Conservation (phyloP, 2,329 filamentous ascomycete species). For the Fusarium denticulatum region DNA sequence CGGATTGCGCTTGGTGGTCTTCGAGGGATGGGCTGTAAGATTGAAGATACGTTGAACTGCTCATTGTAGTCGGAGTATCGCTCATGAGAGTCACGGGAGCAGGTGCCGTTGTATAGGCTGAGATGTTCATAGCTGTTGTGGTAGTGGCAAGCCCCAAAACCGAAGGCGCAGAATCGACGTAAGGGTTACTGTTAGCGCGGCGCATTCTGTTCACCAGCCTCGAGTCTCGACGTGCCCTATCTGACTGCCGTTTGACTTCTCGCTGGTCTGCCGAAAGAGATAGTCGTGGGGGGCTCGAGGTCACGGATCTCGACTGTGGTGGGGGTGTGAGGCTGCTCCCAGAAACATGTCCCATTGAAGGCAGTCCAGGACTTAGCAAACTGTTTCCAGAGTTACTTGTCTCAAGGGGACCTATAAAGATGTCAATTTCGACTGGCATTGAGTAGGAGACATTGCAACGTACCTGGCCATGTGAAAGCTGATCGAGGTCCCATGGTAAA, state of each 20-base stretch:
- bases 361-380: constrained; percentile 57
- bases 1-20: constrained; percentile 52
- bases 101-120: constrained; percentile 63
- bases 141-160: constrained; percentile 50
- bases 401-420: constrained; percentile 48
- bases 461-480: constrained; percentile 63
- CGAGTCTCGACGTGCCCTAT: constrained; percentile 67
- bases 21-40: constrained; percentile 61
- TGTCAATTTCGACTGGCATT: not conserved
- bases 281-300: constrained; percentile 66
- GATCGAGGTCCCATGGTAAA: constrained; percentile 63
- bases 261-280: constrained; percentile 68
- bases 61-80: constrained; percentile 58
- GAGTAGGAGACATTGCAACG: constrained; percentile 12
- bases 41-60: constrained; percentile 57
- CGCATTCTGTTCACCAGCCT: constrained; percentile 63
- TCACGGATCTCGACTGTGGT: constrained; percentile 61
- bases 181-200: constrained; percentile 60
- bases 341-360: constrained; percentile 57
- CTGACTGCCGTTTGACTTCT: constrained; percentile 69
- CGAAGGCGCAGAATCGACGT: constrained; percentile 52
- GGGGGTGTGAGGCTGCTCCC: constrained; percentile 64
- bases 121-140: constrained; percentile 55
- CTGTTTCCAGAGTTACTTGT: constrained; percentile 44
- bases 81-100: constrained; percentile 62